A percentile compares a stretch with the other conserved stretches of the same genome.
phyloP scores from a whole-genome alignment of 768 basidiomycete species.

The Tulasnella sp. region DNA sequence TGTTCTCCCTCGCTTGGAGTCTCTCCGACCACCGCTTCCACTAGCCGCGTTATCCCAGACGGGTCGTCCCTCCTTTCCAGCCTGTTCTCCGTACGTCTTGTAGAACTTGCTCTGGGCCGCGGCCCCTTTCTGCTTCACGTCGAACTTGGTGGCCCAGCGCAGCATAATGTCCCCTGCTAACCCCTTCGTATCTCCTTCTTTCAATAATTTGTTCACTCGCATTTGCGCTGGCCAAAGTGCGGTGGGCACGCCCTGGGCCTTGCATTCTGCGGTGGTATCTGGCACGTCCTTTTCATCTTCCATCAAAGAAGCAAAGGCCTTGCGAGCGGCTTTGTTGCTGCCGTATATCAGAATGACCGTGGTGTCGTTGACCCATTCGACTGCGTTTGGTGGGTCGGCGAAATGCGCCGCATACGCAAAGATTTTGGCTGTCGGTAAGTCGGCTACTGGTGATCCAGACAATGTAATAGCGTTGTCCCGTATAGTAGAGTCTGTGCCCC shows the following conservation, averaged over 20 bases:
- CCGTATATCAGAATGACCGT: constrained; percentile 77
- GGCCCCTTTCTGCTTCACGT: constrained; percentile 76
- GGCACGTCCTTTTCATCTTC: constrained; percentile 39
- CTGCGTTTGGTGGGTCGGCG: constrained; percentile 61
- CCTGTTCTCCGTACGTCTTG: constrained; percentile 60
- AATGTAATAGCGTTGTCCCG: constrained; percentile 68
- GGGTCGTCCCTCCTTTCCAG: constrained; percentile 57
- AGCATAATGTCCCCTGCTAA: constrained; percentile 60
- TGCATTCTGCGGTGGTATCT: constrained; percentile 49
- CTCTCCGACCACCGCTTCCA: constrained; percentile 16
- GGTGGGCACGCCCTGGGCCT: constrained; percentile 67
- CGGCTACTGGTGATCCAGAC: constrained; percentile 66
- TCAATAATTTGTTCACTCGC: constrained; percentile 63
- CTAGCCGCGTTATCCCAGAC: constrained; percentile 42
- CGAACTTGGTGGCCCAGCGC: constrained; percentile 69
- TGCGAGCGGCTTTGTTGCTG: constrained; percentile 50
- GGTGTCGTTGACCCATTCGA: constrained; percentile 85
- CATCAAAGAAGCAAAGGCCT: constrained; percentile 30
- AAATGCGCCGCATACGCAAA: constrained; percentile 82
- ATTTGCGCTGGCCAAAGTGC: constrained; percentile 77
- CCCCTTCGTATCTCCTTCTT: constrained; percentile 57
- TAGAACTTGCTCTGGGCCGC: constrained; percentile 73
- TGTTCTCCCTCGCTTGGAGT: constrained; percentile 18
- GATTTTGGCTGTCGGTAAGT: constrained; percentile 69
- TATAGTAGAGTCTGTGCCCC: constrained; percentile 33